phyloP scores from a whole-genome alignment of 1,284 basidiomycete genomes.

The Cutaneotrichosporon cavernicola region DNA sequence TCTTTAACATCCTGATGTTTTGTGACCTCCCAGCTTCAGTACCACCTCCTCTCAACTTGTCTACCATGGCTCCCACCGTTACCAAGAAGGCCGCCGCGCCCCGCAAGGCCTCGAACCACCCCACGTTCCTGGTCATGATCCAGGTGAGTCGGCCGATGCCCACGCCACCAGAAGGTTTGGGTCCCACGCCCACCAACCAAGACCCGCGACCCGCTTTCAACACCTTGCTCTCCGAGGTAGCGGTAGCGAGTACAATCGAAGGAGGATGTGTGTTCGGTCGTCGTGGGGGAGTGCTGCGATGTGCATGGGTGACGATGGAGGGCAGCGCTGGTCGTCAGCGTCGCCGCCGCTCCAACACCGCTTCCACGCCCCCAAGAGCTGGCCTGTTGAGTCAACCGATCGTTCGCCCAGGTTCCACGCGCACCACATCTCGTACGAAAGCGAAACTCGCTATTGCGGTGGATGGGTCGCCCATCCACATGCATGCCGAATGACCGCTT shows the following conservation, averaged over 20 bases:
- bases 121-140: conserved; percentile 54
- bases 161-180: conserved; percentile 6
- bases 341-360: conserved; percentile 3
- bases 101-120: conserved; percentile 49
- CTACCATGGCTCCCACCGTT: conserved; percentile 45
- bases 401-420: neutral
- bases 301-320: neutral
- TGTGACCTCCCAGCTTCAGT: conserved; percentile 1
- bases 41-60: conserved; percentile 4
- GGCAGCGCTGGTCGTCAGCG: neutral
- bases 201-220: neutral
- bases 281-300: neutral
- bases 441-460: conserved; percentile 1
- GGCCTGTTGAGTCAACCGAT: conserved; percentile 2
- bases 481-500: neutral
- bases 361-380: neutral
- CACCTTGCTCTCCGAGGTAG: neutral
- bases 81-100: conserved; percentile 45
- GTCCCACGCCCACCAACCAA: neutral
- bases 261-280: conserved; percentile 3
- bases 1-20: neutral
- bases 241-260: neutral
- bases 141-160: conserved; percentile 47
- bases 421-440: neutral
- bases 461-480: conserved; percentile 7